A percentile compares a stretch with the other conserved stretches of the same genome.
phyloP scores from a whole-genome alignment of 148 eudicot species.

The Pouteria glomerata region DNA sequence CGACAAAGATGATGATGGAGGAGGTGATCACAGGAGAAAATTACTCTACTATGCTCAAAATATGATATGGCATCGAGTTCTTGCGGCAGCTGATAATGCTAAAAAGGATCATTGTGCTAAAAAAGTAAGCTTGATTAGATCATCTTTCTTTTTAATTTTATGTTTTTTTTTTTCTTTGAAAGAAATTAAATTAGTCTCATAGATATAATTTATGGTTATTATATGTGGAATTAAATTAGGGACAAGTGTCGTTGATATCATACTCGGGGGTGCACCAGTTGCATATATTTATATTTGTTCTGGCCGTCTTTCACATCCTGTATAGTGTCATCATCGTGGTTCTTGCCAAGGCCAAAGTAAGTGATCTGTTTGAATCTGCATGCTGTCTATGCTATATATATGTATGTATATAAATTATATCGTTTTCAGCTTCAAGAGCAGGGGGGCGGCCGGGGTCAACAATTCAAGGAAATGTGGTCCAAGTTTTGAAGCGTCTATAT shows the following conservation, averaged over 20 bases:
- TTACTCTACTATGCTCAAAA: conserved; percentile 21
- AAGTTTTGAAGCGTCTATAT: too few species aligned
- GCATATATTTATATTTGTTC: conserved; percentile 43
- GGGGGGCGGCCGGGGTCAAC: too few species aligned
- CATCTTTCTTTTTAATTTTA: neutral
- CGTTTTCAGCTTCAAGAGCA: too few species aligned
- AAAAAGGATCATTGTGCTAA: conserved; percentile 9
- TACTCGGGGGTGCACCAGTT: conserved; percentile 35
- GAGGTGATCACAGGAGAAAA: conserved; percentile 9
- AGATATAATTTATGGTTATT: too few species aligned
- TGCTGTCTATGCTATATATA: too few species aligned
- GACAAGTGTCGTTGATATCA: conserved; percentile 31
- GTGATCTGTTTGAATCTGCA: neutral
- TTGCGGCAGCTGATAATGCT: conserved; percentile 10
- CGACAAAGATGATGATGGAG: neutral
- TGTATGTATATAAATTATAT: too few species aligned
- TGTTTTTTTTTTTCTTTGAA: neutral
- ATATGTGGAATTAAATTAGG: conserved; percentile 11
- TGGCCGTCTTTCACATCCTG: conserved; percentile 40
- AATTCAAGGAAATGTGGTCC: too few species aligned
- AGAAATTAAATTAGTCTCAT: too few species aligned
- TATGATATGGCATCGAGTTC: conserved; percentile 20
- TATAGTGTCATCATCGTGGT: conserved; percentile 39
- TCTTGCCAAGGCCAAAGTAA: conserved; percentile 39
- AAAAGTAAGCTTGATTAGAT: neutral